Conservation (phyloP, 2,329 filamentous ascomycete genomes). For the Aspergillus oerlinghausenensis region DNA sequence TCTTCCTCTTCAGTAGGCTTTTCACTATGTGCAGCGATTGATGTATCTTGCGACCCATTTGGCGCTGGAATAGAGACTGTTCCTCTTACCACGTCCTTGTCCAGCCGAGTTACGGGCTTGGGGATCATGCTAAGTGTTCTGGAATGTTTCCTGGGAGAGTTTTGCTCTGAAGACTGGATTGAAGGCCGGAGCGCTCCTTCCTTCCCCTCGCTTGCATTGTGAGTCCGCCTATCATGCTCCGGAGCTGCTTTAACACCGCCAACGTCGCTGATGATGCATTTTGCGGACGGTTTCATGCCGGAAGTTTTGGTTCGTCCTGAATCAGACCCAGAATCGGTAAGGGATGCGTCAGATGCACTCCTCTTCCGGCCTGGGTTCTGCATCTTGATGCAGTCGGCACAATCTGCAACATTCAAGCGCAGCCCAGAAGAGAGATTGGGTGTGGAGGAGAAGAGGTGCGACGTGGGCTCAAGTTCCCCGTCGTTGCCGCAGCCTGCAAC, state of each 20-base stretch:
- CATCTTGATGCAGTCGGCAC: neutral
- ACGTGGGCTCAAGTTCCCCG: neutral
- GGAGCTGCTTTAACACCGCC: neutral
- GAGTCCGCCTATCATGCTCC: neutral
- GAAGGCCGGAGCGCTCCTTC: neutral
- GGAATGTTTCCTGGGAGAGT: neutral
- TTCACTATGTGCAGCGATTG: neutral
- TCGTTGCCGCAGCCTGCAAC: neutral
- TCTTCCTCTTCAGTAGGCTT: neutral
- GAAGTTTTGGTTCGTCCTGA: conserved; percentile 9
- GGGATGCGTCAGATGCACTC: conserved; percentile 23
- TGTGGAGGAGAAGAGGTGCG: neutral
- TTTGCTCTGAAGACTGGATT: neutral
- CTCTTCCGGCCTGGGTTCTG: conserved; percentile 20
- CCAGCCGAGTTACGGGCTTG: neutral
- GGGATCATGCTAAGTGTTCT: neutral
- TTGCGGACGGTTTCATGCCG: neutral
- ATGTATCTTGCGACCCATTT: neutral
- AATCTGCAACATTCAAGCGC: neutral
- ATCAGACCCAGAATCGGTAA: conserved; percentile 24
- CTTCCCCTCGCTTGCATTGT: neutral
- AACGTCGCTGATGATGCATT: neutral
- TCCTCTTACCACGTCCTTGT: neutral
- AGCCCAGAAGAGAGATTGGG: neutral
- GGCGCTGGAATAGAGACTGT: neutral